phyloP scores from a whole-genome alignment of 2,329 filamentous ascomycete species.

The Cladosporium phlei region DNA sequence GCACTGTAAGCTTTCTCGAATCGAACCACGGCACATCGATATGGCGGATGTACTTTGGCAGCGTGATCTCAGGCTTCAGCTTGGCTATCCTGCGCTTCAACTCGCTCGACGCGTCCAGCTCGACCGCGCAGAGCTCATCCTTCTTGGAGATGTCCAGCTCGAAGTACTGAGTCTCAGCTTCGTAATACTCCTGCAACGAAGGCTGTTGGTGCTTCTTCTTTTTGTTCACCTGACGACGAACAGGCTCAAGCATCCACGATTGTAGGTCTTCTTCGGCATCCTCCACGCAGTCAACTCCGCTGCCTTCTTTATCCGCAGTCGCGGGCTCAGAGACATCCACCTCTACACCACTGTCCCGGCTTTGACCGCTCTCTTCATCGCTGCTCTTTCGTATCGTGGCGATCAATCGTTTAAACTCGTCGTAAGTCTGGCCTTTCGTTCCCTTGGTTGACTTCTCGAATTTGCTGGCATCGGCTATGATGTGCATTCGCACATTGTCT shows the following conservation, averaged over 20 bases:
- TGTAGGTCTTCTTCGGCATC: conserved; percentile 25
- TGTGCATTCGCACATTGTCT: conserved; percentile 30
- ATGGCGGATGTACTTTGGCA: conserved; percentile 65
- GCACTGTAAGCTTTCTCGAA: conserved; percentile 95
- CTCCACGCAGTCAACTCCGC: conserved; percentile 7
- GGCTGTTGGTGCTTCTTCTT: conserved; percentile 11
- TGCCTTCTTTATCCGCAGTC: neutral
- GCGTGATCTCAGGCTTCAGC: conserved; percentile 72
- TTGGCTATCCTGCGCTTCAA: conserved; percentile 87
- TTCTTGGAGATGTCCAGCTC: conserved; percentile 21
- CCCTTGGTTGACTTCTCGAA: conserved; percentile 21
- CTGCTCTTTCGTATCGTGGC: conserved; percentile 16
- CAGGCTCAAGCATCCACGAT: conserved; percentile 29
- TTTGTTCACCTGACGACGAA: conserved; percentile 15
- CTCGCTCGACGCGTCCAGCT: conserved; percentile 38
- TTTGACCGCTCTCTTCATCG: conserved; percentile 10
- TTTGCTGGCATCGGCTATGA: conserved; percentile 27
- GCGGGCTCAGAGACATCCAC: conserved; percentile 13
- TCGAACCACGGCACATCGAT: conserved; percentile 88
- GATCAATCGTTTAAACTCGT: conserved; percentile 24
- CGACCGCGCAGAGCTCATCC: conserved; percentile 23
- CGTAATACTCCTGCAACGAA: conserved; percentile 31
- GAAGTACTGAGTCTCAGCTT: conserved; percentile 28
- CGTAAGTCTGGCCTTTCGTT: conserved; percentile 18
- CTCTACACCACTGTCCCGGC: conserved; percentile 28